These are phyloP conservation scores for Silybum marianum DNA, from an alignment of 129 eudicot species.

Conservation along the genomic window DNA sequence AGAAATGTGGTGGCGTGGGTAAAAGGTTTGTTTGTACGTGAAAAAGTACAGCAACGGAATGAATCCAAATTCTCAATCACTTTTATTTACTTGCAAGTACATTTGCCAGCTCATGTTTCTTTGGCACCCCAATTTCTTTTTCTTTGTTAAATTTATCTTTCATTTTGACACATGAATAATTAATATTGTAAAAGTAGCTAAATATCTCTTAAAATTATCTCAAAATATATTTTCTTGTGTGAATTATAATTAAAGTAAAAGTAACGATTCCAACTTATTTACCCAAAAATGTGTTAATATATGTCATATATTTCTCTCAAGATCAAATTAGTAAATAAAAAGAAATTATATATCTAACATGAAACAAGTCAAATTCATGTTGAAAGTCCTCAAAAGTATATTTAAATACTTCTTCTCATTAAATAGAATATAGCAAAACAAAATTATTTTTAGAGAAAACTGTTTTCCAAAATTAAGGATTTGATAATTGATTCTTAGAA, in stretches of 20 bases:
- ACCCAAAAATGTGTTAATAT: background rate
- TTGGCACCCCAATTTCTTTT: background rate
- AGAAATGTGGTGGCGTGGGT: background rate
- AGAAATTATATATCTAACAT: no score
- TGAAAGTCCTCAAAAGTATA: no score
- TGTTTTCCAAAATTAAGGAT: background rate
- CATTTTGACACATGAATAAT: background rate
- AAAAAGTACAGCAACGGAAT: slow-evolving; percentile 7
- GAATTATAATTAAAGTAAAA: background rate
- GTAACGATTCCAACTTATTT: background rate
- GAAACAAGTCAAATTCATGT: no score
- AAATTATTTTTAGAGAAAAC: background rate
- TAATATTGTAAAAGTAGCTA: background rate
- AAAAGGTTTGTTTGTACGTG: slow-evolving; percentile 10
- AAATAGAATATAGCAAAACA: no score
- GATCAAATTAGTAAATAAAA: no score
- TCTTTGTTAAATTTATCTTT: background rate
- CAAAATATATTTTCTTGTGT: background rate
- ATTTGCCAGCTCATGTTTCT: slow-evolving; percentile 15
- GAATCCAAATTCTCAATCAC: slow-evolving; percentile 12
- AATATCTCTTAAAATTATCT: background rate
- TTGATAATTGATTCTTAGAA: background rate
- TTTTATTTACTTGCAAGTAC: background rate
- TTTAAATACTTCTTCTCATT: no score
- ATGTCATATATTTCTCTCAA: no score